Percentiles rank a stretch among this genome's conserved stretches.
These are phyloP conservation scores for Monilinia polystroma DNA, from an alignment of 2,329 filamentous ascomycete species.

Conservation along the genomic window DNA sequence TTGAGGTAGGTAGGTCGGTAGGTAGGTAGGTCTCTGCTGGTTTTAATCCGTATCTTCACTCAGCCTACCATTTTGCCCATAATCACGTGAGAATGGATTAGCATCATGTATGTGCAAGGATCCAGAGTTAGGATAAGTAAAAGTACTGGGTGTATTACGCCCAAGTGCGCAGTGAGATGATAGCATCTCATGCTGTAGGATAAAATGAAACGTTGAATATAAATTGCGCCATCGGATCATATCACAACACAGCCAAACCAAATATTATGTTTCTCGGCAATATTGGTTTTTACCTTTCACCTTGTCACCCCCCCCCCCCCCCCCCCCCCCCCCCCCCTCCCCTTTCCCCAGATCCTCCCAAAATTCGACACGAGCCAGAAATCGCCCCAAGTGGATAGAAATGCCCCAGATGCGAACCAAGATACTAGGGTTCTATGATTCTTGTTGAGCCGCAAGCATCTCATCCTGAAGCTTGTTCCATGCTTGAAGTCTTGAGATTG, in stretches of 20 bases:
- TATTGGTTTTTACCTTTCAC: neutral
- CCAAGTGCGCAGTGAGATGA: conserved; percentile 7
- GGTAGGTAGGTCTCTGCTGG: neutral
- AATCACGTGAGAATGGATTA: neutral
- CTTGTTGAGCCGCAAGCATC: conserved; percentile 14
- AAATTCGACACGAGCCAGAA: conserved; percentile 1
- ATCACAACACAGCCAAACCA: conserved; percentile 6
- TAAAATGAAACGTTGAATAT: conserved; percentile 8
- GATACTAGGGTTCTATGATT: neutral
- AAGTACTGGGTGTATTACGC: conserved; percentile 7
- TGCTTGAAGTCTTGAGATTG: conserved; percentile 7
- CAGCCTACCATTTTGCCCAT: neutral
- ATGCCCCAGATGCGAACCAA: conserved; percentile 6
- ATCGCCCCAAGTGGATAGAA: conserved; percentile 11
- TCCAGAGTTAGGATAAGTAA: neutral
- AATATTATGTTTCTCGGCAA: neutral
- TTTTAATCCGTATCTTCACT: neutral
- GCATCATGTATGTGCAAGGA: conserved; percentile 10
- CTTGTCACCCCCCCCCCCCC: neutral
- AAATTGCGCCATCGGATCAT: conserved; percentile 10
- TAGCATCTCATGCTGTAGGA: neutral
- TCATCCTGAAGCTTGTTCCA: neutral
- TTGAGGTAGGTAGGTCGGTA: too few species aligned
- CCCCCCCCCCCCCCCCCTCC: neutral
- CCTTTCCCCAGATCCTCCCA: conserved; percentile 2